Evolutionary conservation across 208 protist species (phyloP).

Genomic region (Ichthyophonus hoferi): DNA sequence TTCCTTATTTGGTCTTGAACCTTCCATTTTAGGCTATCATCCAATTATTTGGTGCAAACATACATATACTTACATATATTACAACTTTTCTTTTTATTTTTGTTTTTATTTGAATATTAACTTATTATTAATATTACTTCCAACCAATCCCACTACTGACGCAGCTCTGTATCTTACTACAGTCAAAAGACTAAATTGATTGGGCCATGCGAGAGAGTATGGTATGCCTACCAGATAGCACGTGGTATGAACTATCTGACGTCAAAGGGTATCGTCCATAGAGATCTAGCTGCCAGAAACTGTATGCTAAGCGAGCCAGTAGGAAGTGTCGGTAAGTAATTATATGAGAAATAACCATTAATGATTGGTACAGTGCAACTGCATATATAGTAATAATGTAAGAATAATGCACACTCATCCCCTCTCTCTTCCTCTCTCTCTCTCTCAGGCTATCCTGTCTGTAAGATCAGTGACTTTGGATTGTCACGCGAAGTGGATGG

Average conservation of each 20-base stretch:
- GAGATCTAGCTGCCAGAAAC: slow-evolving; percentile 45
- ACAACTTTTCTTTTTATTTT: not conserved
- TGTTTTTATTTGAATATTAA: not conserved
- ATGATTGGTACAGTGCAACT: too few relatives aligned
- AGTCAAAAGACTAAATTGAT: not conserved
- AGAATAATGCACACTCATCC: too few relatives aligned
- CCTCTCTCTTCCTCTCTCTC: too few relatives aligned
- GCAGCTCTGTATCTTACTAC: not conserved
- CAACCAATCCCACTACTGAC: not conserved
- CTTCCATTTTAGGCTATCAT: too few relatives aligned
- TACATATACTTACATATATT: not conserved
- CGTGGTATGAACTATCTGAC: slow-evolving; percentile 43
- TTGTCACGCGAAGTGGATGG: slow-evolving; percentile 12
- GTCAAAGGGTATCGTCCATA: slow-evolving; percentile 18
- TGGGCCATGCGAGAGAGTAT: not conserved
- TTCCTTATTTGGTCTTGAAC: too few relatives aligned
- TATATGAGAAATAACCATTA: too few relatives aligned
- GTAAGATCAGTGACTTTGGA: slow-evolving; percentile 41
- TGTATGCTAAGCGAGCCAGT: not conserved
- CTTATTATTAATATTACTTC: not conserved
- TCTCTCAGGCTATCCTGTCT: not conserved
- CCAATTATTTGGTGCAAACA: not conserved
- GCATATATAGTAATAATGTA: too few relatives aligned
- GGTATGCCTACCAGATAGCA: slow-evolving; percentile 25
- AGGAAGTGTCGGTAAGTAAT: not conserved